A percentile compares a stretch with the other conserved stretches of the same genome.
phyloP scores from a whole-genome alignment of 257 asterid species.

The Rubia yunnanensis region DNA sequence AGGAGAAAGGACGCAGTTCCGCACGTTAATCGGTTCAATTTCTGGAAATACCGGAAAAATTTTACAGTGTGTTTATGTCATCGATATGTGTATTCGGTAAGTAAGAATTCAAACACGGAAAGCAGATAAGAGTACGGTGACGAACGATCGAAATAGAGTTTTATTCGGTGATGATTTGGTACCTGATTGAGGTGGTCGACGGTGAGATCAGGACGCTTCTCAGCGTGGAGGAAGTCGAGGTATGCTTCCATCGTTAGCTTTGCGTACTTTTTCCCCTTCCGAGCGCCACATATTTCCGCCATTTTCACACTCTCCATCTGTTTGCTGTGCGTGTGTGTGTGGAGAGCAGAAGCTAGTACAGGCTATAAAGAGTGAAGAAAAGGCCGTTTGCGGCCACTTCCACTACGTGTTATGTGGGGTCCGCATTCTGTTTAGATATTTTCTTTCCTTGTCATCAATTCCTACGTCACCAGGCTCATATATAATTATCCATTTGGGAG shows the following conservation, averaged over 20 bases:
- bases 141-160: not conserved
- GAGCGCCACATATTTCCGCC: not conserved
- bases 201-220: not conserved
- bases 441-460: no score
- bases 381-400: not conserved
- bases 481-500: no score
- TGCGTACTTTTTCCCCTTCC: not conserved
- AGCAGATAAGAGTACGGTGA: not conserved
- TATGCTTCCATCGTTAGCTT: not conserved
- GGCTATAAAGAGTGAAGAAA: not conserved
- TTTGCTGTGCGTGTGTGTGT: not conserved
- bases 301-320: not conserved
- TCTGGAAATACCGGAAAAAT: not conserved
- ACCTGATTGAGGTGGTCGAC: not conserved
- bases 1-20: not conserved
- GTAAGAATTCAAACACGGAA: not conserved
- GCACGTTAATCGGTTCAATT: not conserved
- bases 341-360: not conserved
- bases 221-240: not conserved
- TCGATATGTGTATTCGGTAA: not conserved
- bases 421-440: not conserved
- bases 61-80: no score
- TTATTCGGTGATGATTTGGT: not conserved
- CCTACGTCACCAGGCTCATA: no score
- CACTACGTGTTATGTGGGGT: not conserved